These are phyloP conservation scores for Pythium volutum DNA, from an alignment of 352 stramenopile genomes.

Conservation along the genomic window DNA sequence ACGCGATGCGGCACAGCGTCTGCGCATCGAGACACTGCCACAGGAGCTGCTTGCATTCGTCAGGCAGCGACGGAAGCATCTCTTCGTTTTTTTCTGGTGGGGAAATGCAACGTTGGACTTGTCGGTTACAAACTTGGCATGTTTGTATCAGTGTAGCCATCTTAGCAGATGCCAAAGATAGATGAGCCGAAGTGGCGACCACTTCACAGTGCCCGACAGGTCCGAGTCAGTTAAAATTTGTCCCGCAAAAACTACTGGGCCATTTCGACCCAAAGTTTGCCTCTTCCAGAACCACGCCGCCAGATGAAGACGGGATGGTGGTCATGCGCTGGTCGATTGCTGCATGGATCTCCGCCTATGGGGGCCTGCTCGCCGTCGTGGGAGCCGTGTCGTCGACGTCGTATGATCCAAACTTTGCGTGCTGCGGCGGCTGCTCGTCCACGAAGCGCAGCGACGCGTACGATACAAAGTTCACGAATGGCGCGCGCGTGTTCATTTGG, in stretches of 20 bases:
- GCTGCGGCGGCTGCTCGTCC: slow-evolving; percentile 69
- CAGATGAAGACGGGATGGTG: background rate
- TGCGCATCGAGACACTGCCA: slow-evolving; percentile 46
- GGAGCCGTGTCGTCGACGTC: background rate
- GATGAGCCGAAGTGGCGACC: background rate
- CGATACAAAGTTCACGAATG: slow-evolving; percentile 44
- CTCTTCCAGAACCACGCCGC: no score
- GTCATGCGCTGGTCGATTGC: background rate
- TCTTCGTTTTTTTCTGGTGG: no score
- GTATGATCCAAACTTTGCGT: slow-evolving; percentile 60
- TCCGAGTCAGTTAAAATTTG: no score
- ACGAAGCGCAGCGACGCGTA: slow-evolving; percentile 44
- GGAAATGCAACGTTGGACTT: background rate
- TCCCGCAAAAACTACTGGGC: no score
- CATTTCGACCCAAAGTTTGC: no score
- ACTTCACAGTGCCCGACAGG: background rate
- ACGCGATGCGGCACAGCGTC: slow-evolving; percentile 51
- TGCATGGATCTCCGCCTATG: background rate
- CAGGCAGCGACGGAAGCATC: slow-evolving; percentile 46
- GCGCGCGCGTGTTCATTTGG: slow-evolving; percentile 65
- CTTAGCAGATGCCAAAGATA: background rate
- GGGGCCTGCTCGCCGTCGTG: background rate
- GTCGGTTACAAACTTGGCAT: background rate
- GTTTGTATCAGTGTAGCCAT: slow-evolving; percentile 20
- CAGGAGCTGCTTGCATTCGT: slow-evolving; percentile 64